phyloP scores from a whole-genome alignment of 2,329 filamentous ascomycete genomes.

The Botrytis aclada region DNA sequence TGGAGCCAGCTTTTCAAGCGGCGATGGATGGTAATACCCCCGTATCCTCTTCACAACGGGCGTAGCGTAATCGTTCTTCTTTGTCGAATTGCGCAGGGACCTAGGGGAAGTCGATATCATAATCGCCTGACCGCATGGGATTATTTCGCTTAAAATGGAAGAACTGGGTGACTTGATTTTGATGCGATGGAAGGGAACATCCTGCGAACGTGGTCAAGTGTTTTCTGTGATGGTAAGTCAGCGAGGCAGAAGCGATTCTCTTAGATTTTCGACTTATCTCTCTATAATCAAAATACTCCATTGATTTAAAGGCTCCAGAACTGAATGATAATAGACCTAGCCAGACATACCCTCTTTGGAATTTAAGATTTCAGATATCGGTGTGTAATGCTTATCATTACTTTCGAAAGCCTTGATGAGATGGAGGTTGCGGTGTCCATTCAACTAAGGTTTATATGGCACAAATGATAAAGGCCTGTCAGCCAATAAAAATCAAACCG shows the following conservation, averaged over 20 bases:
- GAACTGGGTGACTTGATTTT: not conserved
- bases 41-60: not conserved
- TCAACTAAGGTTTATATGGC: too few relatives aligned
- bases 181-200: not conserved
- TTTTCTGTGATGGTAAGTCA: not conserved
- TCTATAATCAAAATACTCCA: too few relatives aligned
- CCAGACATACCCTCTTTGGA: too few relatives aligned
- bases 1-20: not conserved
- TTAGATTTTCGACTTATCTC: too few relatives aligned
- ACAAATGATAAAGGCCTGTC: too few relatives aligned
- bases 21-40: not conserved
- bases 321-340: too few relatives aligned
- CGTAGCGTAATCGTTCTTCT: not conserved
- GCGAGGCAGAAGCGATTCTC: not conserved
- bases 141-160: not conserved
- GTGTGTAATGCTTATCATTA: too few relatives aligned
- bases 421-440: too few relatives aligned
- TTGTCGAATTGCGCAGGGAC: not conserved
- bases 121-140: rapidly evolving
- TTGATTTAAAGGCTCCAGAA: too few relatives aligned
- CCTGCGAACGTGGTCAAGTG: rapidly evolving
- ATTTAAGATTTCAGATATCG: too few relatives aligned
- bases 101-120: not conserved
- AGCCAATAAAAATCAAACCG: too few relatives aligned
- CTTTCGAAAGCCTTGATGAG: too few relatives aligned